A percentile compares a stretch with the other conserved stretches of the same genome.
Evolutionary conservation across 805 yeast species (phyloP).

Genomic region (Candida rishiriensis): DNA sequence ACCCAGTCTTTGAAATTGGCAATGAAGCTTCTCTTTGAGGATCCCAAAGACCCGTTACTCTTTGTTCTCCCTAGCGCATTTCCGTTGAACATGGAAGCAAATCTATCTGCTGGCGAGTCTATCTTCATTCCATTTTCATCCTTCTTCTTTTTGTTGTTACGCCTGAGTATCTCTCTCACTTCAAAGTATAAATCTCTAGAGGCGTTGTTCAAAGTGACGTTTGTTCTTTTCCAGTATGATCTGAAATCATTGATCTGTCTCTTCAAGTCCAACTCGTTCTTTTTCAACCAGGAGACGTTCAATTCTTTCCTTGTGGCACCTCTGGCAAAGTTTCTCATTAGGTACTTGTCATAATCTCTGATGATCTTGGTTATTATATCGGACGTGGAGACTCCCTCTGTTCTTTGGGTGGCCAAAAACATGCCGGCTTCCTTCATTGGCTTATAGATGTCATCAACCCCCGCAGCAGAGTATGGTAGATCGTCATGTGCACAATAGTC

Average conservation of each 20-base stretch:
- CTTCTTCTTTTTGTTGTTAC: conserved; percentile 13
- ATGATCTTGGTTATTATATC: conserved; percentile 94
- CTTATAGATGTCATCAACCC: conserved; percentile 84
- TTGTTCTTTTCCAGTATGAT: conserved; percentile 76
- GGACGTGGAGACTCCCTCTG: conserved; percentile 93
- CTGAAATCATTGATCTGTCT: conserved; percentile 87
- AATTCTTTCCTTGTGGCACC: conserved; percentile 96
- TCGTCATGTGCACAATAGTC: conserved; percentile 99
- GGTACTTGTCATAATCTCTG: conserved; percentile 91
- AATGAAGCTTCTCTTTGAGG: conserved; percentile 24
- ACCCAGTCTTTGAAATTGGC: conserved; percentile 34
- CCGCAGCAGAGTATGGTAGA: conserved; percentile 88
- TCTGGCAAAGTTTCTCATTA: conserved; percentile 95
- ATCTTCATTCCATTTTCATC: conserved; percentile 10
- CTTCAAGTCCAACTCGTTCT: conserved; percentile 91
- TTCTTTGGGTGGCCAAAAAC: conserved; percentile 92
- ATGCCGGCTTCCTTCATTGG: conserved; percentile 88
- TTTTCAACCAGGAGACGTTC: conserved; percentile 95
- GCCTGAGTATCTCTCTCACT: conserved; percentile 65
- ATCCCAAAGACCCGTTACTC: not conserved
- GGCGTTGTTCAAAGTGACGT: conserved; percentile 59
- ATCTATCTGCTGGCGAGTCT: conserved; percentile 61
- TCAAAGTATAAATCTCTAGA: conserved; percentile 83
- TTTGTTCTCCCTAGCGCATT: conserved; percentile 33
- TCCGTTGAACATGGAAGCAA: conserved; percentile 60